Conservation (phyloP, 306 rosid species). For the Rubus idaeus region DNA sequence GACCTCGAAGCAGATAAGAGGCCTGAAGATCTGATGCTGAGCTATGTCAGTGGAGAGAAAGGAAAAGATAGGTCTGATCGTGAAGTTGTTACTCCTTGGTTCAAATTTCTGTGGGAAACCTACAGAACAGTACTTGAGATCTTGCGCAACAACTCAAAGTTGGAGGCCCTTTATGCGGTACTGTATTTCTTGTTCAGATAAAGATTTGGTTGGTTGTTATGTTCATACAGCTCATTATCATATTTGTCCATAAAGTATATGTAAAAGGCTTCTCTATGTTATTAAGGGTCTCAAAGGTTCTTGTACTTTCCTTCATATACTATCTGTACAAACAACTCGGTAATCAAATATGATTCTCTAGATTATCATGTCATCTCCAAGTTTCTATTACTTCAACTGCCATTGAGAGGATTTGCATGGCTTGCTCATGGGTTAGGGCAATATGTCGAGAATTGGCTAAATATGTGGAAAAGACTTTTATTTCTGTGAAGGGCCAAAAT, state of each 20-base stretch:
- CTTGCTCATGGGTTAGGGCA: not conserved
- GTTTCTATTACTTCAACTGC: too few species aligned
- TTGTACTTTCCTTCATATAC: not conserved
- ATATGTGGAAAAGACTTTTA: too few species aligned
- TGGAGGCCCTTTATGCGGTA: slow-evolving; percentile 97
- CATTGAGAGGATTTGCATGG: not conserved
- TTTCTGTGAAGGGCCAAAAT: too few species aligned
- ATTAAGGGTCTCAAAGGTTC: not conserved
- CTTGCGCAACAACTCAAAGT: slow-evolving; percentile 86
- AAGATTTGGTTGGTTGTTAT: not conserved
- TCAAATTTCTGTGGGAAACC: slow-evolving; percentile 96
- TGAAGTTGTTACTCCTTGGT: slow-evolving; percentile 97
- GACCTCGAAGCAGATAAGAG: slow-evolving; percentile 96
- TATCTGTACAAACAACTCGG: not conserved
- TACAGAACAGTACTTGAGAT: slow-evolving; percentile 96
- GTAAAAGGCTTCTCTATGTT: not conserved
- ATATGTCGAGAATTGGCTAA: not conserved
- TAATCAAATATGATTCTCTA: not conserved
- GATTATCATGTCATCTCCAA: slow-evolving; percentile 1
- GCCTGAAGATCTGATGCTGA: slow-evolving; percentile 94
- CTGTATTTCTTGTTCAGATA: slow-evolving; percentile 8
- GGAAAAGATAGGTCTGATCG: slow-evolving; percentile 95
- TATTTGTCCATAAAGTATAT: not conserved
- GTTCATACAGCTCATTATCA: not conserved
- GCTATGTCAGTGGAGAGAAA: slow-evolving; percentile 96